Evolutionary conservation across 495 filamentous ascomycete genomes (phyloP).

Genomic region (Xylaria venustula): DNA sequence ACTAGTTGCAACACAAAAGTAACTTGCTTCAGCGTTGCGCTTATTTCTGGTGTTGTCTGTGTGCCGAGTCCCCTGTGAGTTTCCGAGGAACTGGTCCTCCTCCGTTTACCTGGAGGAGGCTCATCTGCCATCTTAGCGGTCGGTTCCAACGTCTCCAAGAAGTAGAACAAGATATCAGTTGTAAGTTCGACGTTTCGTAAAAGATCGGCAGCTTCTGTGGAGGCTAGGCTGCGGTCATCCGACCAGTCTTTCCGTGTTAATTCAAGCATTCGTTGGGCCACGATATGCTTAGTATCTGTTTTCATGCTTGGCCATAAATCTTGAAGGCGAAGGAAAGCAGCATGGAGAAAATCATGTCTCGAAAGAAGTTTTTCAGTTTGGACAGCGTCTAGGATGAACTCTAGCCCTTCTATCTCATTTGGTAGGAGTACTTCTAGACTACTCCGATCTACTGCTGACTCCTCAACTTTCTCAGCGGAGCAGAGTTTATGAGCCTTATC

Average conservation of each 20-base stretch:
- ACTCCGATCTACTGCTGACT: conserved; percentile 55
- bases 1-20: conserved; percentile 88
- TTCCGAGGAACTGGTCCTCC: conserved; percentile 69
- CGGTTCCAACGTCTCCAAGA: conserved; percentile 67
- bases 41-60: conserved; percentile 49
- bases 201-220: conserved; percentile 61
- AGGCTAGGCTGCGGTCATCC: conserved; percentile 29
- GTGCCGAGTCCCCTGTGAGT: conserved; percentile 36
- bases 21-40: conserved; percentile 63
- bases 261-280: conserved; percentile 59
- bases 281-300: conserved; percentile 55
- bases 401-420: conserved; percentile 65
- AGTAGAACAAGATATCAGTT: conserved; percentile 64
- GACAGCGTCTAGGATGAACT: conserved; percentile 55
- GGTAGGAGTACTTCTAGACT: conserved; percentile 61
- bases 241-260: conserved; percentile 35
- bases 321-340: conserved; percentile 63
- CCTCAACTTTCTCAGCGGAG: conserved; percentile 59
- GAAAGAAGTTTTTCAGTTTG: conserved; percentile 40
- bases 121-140: conserved; percentile 60
- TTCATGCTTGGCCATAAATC: conserved; percentile 71
- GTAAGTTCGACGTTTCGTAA: conserved; percentile 67
- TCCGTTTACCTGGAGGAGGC: conserved; percentile 68
- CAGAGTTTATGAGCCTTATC: conserved; percentile 35
- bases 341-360: conserved; percentile 54